A percentile compares a stretch with the other conserved stretches of the same genome.
Conservation (phyloP, 352 stramenopile species). For the Globisporangium radiosum region DNA sequence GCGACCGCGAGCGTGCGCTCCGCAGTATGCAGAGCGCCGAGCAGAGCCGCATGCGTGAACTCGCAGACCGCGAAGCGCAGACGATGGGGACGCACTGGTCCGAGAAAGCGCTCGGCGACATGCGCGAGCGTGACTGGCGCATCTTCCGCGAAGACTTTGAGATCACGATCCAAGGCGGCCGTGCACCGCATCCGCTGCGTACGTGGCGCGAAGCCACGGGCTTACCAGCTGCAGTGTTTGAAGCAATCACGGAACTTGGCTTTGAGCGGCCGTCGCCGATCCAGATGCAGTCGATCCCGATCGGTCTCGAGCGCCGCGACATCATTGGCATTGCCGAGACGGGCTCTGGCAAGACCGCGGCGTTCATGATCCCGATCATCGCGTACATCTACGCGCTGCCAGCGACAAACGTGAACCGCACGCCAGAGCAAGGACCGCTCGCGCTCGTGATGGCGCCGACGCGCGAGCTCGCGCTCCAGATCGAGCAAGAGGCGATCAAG, state of each 20-base stretch:
- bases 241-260: slow-evolving; percentile 88
- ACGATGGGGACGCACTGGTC: slow-evolving; percentile 88
- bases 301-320: slow-evolving; percentile 94
- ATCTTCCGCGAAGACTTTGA: slow-evolving; percentile 99
- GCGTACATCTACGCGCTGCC: slow-evolving; percentile 93
- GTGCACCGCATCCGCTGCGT: slow-evolving; percentile 91
- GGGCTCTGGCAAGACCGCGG: slow-evolving; percentile 97
- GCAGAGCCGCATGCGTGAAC: slow-evolving; percentile 47
- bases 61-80: slow-evolving; percentile 59
- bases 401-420: slow-evolving; percentile 69
- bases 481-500: slow-evolving; percentile 94
- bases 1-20: slow-evolving; percentile 62
- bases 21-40: slow-evolving; percentile 71
- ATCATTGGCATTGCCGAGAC: slow-evolving; percentile 99
- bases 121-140: slow-evolving; percentile 97
- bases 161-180: slow-evolving; percentile 91
- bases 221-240: slow-evolving; percentile 71
- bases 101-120: slow-evolving; percentile 91
- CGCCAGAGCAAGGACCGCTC: slow-evolving; percentile 92
- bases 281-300: slow-evolving; percentile 96
- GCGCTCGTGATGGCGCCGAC: slow-evolving; percentile 98
- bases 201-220: slow-evolving; percentile 80
- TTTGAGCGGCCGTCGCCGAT: slow-evolving; percentile 98
- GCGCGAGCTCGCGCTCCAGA: slow-evolving; percentile 97
- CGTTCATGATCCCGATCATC: slow-evolving; percentile 97